Conservation (phyloP, 169 alveolate genomes). For the Plasmodium fragile region DNA sequence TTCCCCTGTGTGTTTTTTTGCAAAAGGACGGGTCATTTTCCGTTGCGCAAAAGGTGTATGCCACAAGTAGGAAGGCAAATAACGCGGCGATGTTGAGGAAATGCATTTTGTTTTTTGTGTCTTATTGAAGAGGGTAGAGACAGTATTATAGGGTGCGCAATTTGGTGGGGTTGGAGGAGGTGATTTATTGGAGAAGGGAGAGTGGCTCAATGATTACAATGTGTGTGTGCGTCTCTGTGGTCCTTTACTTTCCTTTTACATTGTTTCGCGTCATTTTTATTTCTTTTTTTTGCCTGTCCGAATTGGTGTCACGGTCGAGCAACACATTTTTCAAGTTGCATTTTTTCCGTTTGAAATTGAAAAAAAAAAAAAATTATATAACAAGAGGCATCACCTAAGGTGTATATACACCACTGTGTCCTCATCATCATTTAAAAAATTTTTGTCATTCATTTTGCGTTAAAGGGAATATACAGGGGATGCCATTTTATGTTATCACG, state of each 20-base stretch:
- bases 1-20: slow-evolving; percentile 52
- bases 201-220: background rate
- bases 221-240: background rate
- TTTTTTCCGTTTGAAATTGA: background rate
- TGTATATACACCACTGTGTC: background rate
- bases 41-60: slow-evolving; percentile 5
- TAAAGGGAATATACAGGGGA: background rate
- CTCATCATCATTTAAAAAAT: background rate
- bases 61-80: slow-evolving; percentile 5
- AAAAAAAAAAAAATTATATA: background rate
- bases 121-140: background rate
- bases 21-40: slow-evolving; percentile 40
- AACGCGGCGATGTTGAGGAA: slow-evolving; percentile 1
- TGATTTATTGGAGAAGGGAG: background rate
- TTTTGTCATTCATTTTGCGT: background rate
- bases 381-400: background rate
- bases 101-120: slow-evolving; percentile 35
- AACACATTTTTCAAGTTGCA: background rate
- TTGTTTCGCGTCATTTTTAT: background rate
- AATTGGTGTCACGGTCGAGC: background rate
- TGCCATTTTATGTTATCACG: background rate
- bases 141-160: background rate
- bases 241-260: background rate
- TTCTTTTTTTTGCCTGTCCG: background rate
- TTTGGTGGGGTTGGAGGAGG: background rate